Evolutionary conservation across 805 yeast species (phyloP).

Genomic region (Jamesozyma lodderae): DNA sequence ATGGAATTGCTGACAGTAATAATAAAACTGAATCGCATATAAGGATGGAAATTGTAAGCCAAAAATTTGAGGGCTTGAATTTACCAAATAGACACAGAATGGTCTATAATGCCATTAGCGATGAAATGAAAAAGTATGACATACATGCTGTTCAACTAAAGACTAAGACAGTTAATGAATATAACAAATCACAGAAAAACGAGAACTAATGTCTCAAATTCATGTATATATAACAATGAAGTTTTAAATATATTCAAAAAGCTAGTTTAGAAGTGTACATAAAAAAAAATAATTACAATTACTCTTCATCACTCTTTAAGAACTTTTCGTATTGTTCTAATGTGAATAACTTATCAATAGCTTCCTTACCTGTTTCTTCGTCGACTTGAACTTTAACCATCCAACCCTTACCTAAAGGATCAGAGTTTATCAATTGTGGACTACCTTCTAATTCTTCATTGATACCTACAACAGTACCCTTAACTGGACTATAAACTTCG

Average conservation of each 20-base stretch:
- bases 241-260: neutral
- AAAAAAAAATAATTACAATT: no score
- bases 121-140: slow-evolving; percentile 60
- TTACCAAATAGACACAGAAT: slow-evolving; percentile 72
- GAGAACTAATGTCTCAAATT: no score
- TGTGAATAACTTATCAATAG: slow-evolving; percentile 40
- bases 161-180: slow-evolving; percentile 64
- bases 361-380: slow-evolving; percentile 35
- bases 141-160: slow-evolving; percentile 84
- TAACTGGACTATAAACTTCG: slow-evolving; percentile 83
- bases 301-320: slow-evolving; percentile 43
- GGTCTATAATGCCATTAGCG: slow-evolving; percentile 57
- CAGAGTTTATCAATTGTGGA: slow-evolving; percentile 75
- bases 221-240: no score
- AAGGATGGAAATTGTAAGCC: slow-evolving; percentile 62
- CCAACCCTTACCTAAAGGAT: slow-evolving; percentile 95
- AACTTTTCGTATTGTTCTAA: slow-evolving; percentile 49
- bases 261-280: neutral
- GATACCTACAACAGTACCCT: slow-evolving; percentile 64
- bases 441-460: slow-evolving; percentile 56
- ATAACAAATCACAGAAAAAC: neutral
- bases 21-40: slow-evolving; percentile 79
- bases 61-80: slow-evolving; percentile 52
- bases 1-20: slow-evolving; percentile 63
- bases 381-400: slow-evolving; percentile 66